Conservation (phyloP, 805 yeast species). For the Brettanomyces nanus region DNA sequence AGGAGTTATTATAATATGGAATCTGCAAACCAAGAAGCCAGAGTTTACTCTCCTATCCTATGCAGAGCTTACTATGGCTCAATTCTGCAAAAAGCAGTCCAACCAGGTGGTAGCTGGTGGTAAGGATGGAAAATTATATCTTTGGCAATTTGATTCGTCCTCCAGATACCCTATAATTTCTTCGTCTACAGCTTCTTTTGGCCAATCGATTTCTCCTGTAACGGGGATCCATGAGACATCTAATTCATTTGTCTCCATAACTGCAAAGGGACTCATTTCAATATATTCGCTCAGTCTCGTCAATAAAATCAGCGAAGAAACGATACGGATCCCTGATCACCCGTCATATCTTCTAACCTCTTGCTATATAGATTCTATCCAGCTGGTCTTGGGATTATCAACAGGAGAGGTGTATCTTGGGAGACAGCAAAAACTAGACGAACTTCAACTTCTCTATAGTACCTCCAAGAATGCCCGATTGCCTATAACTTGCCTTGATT, state of each 20-base stretch:
- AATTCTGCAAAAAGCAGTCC: slow-evolving; percentile 32
- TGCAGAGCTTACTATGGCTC: slow-evolving; percentile 30
- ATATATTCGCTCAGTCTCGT: slow-evolving; percentile 19
- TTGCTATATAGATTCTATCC: slow-evolving; percentile 12
- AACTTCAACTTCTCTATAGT: not conserved
- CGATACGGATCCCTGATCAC: slow-evolving; percentile 5
- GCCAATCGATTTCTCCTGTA: slow-evolving; percentile 11
- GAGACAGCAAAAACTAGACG: slow-evolving; percentile 10
- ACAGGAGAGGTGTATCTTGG: slow-evolving; percentile 14
- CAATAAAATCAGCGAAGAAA: slow-evolving; percentile 10
- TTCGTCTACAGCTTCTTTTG: slow-evolving; percentile 1
- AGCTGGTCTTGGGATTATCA: slow-evolving; percentile 17
- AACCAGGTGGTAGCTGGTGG: slow-evolving; percentile 41
- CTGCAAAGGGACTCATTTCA: slow-evolving; percentile 14
- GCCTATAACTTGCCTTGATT: slow-evolving; percentile 17
- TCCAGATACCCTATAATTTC: slow-evolving; percentile 19
- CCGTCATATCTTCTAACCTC: slow-evolving; percentile 10
- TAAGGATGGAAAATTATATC: slow-evolving; percentile 39
- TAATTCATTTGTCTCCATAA: slow-evolving; percentile 17
- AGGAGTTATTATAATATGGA: slow-evolving; percentile 22
- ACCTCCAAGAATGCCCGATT: not conserved
- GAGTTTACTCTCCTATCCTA: slow-evolving; percentile 29
- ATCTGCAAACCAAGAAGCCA: slow-evolving; percentile 16
- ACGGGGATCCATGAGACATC: slow-evolving; percentile 18
- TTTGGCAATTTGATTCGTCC: slow-evolving; percentile 37